Evolutionary conservation across 768 basidiomycete genomes (phyloP).

Genomic region (Hemileccinum rubropunctum): DNA sequence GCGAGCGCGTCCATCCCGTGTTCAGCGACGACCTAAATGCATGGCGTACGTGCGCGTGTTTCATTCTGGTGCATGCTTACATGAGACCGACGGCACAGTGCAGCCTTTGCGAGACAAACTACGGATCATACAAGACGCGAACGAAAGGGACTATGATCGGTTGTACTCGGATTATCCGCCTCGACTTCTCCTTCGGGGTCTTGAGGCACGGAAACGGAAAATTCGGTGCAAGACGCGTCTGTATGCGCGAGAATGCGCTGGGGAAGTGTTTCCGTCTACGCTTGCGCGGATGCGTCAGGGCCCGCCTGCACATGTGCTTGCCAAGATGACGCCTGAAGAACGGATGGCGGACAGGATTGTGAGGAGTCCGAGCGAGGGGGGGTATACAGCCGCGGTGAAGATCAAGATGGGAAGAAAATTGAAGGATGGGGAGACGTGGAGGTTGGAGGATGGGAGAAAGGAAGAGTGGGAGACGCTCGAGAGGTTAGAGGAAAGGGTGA

Average conservation of each 20-base stretch:
- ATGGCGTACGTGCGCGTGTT: conserved; percentile 17
- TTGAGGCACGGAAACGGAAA: conserved; percentile 57
- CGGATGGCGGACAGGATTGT: conserved; percentile 49
- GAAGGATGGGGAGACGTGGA: conserved; percentile 33
- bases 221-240: conserved; percentile 65
- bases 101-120: conserved; percentile 35
- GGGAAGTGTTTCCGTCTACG: conserved; percentile 54
- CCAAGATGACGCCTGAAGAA: conserved; percentile 47
- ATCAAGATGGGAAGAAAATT: conserved; percentile 50
- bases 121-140: conserved; percentile 30
- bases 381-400: conserved; percentile 71
- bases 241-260: conserved; percentile 56
- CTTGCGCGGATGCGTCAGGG: conserved; percentile 47
- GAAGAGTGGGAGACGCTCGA: conserved; percentile 28
- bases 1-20: conserved; percentile 26
- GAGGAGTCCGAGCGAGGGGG: conserved; percentile 57
- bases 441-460: conserved; percentile 31
- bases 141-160: conserved; percentile 43
- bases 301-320: conserved; percentile 62
- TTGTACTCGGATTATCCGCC: conserved; percentile 42
- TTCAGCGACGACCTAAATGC: conserved; percentile 17
- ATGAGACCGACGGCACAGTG: conserved; percentile 25
- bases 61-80: conserved; percentile 3
- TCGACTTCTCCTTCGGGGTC: conserved; percentile 46
- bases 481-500: conserved; percentile 24